phyloP scores from a whole-genome alignment of 176 grass and related monocot species.

The Neostapfia colusana region DNA sequence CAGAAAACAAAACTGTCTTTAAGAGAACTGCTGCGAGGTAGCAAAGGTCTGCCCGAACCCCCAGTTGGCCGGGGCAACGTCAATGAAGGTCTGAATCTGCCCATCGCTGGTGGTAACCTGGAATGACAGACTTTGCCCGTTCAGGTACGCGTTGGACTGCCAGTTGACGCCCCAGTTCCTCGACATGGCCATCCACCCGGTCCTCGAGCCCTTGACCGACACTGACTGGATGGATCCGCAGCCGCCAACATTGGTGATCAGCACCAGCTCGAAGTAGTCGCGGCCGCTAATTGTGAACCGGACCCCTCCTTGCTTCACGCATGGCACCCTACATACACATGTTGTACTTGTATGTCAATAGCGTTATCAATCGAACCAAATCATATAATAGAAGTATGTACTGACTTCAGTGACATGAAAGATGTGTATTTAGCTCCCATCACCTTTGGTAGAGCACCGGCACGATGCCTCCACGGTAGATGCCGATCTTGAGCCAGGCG shows the following conservation, averaged over 20 bases:
- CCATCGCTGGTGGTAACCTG: slow-evolving; percentile 72
- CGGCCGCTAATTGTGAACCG: slow-evolving; percentile 75
- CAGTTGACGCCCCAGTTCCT: slow-evolving; percentile 94
- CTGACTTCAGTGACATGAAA: neutral
- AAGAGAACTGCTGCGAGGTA: slow-evolving; percentile 47
- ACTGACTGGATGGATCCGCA: slow-evolving; percentile 45
- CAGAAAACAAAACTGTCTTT: neutral
- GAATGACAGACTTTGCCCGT: slow-evolving; percentile 75
- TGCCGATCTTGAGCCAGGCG: slow-evolving; percentile 72
- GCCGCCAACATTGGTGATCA: slow-evolving; percentile 70
- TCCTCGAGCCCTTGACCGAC: slow-evolving; percentile 66
- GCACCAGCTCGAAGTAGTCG: slow-evolving; percentile 91
- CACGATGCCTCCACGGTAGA: slow-evolving; percentile 82
- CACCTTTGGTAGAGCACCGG: slow-evolving; percentile 49
- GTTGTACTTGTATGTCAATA: neutral
- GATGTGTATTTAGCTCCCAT: neutral
- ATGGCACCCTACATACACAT: slow-evolving; percentile 45
- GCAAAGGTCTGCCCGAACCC: slow-evolving; percentile 74
- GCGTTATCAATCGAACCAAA: neutral
- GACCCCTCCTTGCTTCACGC: slow-evolving; percentile 76
- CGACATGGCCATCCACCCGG: slow-evolving; percentile 79
- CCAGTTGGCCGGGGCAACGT: slow-evolving; percentile 62
- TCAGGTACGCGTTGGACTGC: slow-evolving; percentile 73
- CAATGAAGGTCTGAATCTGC: slow-evolving; percentile 53
- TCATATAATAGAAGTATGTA: neutral